Conservation (phyloP, 805 yeast species). For the Spencermartinsiella europaea region DNA sequence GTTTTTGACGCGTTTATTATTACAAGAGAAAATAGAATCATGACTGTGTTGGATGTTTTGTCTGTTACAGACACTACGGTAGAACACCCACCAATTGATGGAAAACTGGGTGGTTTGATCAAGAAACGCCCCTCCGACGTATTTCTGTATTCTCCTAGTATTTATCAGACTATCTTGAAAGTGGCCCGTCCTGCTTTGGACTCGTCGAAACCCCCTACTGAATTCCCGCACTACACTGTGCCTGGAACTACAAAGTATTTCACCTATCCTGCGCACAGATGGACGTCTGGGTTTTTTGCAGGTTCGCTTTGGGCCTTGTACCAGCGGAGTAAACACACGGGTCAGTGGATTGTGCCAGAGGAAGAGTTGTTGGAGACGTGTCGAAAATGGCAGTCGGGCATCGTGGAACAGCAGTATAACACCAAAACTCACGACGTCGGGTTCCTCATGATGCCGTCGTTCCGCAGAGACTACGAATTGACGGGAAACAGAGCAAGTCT, state of each 20-base stretch:
- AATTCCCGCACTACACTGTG: conserved; percentile 2
- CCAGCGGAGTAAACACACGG: conserved; percentile 6
- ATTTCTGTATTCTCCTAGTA: too few relatives aligned
- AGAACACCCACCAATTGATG: too few relatives aligned
- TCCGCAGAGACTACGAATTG: conserved; percentile 23
- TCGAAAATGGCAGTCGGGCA: not conserved
- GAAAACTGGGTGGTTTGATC: too few relatives aligned
- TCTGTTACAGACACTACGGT: too few relatives aligned
- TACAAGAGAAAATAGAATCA: too few relatives aligned
- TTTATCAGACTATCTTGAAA: too few relatives aligned
- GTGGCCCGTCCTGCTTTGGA: too few relatives aligned
- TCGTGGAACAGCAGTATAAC: conserved; percentile 1
- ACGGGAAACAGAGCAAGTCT: conserved; percentile 16
- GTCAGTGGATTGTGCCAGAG: conserved; percentile 1
- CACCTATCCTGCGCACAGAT: conserved; percentile 3
- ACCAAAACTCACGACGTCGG: conserved; percentile 31
- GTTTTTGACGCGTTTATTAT: too few relatives aligned
- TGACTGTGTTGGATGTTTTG: too few relatives aligned
- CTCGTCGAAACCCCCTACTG: too few relatives aligned
- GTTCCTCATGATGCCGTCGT: conserved; percentile 27
- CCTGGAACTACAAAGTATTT: not conserved
- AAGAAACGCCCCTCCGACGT: too few relatives aligned
- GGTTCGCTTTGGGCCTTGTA: conserved; percentile 9
- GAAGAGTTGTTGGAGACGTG: not conserved
- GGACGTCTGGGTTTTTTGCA: conserved; percentile 18